Percentiles rank a stretch among this genome's conserved stretches.
These are phyloP conservation scores for Cylindrotheca fusiformis DNA, from an alignment of 108 stramenopile genomes.

Conservation along the genomic window DNA sequence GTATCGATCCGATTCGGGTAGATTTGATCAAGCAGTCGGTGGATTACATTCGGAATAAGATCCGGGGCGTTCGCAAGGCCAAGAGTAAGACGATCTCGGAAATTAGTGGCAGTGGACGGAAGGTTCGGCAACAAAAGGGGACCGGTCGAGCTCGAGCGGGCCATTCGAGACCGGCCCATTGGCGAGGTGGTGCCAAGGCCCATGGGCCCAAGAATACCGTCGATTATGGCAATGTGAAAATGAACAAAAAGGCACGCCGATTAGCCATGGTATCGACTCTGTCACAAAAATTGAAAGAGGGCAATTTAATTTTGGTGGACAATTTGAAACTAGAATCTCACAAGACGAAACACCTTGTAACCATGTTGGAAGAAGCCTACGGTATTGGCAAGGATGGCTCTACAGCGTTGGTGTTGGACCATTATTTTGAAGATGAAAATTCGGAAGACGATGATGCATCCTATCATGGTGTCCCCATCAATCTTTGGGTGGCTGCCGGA, in stretches of 20 bases:
- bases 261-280: conserved; percentile 71
- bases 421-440: conserved; percentile 38
- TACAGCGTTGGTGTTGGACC: conserved; percentile 71
- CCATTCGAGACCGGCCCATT: conserved; percentile 87
- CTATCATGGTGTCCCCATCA: conserved; percentile 67
- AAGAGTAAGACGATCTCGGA: conserved; percentile 83
- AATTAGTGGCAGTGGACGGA: conserved; percentile 80
- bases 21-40: conserved; percentile 76
- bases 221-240: conserved; percentile 80
- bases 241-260: conserved; percentile 83
- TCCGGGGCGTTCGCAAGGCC: conserved; percentile 72
- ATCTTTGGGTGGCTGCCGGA: conserved; percentile 64
- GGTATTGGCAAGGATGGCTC: conserved; percentile 44
- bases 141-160: conserved; percentile 82
- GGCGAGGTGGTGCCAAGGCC: conserved; percentile 93
- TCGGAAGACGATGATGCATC: conserved; percentile 16
- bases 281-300: conserved; percentile 80
- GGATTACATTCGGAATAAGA: conserved; percentile 80
- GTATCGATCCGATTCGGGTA: conserved; percentile 63
- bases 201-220: conserved; percentile 83
- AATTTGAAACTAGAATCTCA: conserved; percentile 56
- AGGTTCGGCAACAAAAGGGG: conserved; percentile 88
- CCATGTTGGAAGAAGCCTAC: conserved; percentile 34
- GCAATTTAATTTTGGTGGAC: conserved; percentile 68
- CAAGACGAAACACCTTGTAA: conserved; percentile 65